Conservation (phyloP, 164 flowering plant genomes). For the Stephania japonica region DNA sequence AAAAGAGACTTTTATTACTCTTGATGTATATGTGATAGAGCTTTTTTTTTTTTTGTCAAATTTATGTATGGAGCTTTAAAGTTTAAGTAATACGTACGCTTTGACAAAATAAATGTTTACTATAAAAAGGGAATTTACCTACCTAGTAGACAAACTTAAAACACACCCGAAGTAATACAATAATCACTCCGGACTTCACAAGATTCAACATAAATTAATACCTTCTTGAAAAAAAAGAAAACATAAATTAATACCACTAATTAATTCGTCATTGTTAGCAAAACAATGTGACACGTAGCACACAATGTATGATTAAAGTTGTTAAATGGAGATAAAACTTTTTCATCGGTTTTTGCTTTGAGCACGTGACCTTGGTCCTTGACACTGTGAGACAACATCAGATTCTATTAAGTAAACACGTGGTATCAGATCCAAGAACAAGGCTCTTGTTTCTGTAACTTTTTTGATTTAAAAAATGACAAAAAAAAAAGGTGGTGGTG, state of each 20-base stretch:
- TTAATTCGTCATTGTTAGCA: not conserved
- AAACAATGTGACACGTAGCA: not conserved
- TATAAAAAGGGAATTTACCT: too few species aligned
- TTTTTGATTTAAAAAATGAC: too few species aligned
- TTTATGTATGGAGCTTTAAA: too few species aligned
- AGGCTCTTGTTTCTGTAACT: not conserved
- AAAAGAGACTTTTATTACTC: too few species aligned
- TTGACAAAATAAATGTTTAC: not conserved
- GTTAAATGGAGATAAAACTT: not conserved
- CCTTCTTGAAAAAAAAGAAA: too few species aligned
- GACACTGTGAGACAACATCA: not conserved
- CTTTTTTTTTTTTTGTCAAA: too few species aligned
- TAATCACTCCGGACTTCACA: too few species aligned
- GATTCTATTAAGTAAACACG: not conserved
- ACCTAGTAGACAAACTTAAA: not conserved
- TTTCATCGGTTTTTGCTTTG: not conserved
- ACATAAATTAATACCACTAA: not conserved
- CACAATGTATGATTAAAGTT: not conserved
- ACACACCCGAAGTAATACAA: not conserved
- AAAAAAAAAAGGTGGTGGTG: not conserved
- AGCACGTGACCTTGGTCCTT: slow-evolving; percentile 1
- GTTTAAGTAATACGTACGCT: too few species aligned
- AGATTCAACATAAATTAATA: not conserved
- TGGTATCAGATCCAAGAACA: not conserved
- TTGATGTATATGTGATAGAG: too few species aligned